Evolutionary conservation across 257 asterid species (phyloP).

Genomic region (Ehretia macrophylla): DNA sequence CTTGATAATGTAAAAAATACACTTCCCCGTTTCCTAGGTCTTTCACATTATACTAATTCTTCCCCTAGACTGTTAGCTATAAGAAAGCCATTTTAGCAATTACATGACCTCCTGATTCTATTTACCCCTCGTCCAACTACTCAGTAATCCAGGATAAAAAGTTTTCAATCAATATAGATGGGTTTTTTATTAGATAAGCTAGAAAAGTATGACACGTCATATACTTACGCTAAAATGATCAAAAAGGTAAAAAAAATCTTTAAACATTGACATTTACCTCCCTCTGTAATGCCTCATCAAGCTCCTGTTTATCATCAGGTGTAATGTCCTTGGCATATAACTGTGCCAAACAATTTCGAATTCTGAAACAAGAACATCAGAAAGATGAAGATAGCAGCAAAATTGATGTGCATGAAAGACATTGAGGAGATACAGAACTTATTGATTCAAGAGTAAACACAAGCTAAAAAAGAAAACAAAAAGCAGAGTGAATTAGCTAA

Average conservation of each 20-base stretch:
- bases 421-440: not conserved
- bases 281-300: conserved; percentile 50
- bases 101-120: too few species aligned
- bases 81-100: not conserved
- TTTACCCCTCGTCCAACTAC: too few species aligned
- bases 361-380: conserved; percentile 18
- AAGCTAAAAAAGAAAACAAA: not conserved
- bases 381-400: not conserved
- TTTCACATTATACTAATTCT: not conserved
- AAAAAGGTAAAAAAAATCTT: not conserved
- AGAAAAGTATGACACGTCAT: not conserved
- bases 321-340: conserved; percentile 43
- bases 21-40: too few species aligned
- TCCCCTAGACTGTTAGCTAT: not conserved
- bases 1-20: too few species aligned
- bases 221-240: not conserved
- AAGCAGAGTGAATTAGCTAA: not conserved
- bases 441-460: too few species aligned
- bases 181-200: too few species aligned
- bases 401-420: not conserved
- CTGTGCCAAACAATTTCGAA: conserved; percentile 47
- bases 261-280: conserved; percentile 26
- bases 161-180: too few species aligned
- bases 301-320: conserved; percentile 47
- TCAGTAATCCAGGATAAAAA: too few species aligned